Evolutionary conservation across 2,329 filamentous ascomycete genomes (phyloP).

Genomic region (Trichothecium roseum): DNA sequence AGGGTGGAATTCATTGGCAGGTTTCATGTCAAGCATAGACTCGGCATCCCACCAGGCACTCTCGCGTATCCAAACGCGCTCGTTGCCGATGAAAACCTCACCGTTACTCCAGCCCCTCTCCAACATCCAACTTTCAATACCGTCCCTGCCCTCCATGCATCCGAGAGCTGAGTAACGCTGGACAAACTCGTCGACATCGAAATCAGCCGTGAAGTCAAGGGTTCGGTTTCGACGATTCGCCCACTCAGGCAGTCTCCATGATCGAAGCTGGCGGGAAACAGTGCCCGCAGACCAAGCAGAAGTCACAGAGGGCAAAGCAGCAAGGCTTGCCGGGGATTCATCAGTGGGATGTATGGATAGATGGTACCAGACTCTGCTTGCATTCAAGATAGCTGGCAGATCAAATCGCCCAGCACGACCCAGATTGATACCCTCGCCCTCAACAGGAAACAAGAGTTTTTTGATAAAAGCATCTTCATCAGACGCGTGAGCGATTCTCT

Average conservation of each 20-base stretch:
- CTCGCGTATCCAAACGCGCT: slow-evolving; percentile 94
- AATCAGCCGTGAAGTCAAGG: slow-evolving; percentile 93
- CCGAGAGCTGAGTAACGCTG: slow-evolving; percentile 74
- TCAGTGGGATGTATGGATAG: slow-evolving; percentile 87
- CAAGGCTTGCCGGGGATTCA: slow-evolving; percentile 64
- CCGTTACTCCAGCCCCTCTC: slow-evolving; percentile 98
- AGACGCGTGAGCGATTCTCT: slow-evolving; percentile 75
- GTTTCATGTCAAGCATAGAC: slow-evolving; percentile 82
- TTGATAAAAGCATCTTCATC: slow-evolving; percentile 77
- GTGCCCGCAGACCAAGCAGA: slow-evolving; percentile 88
- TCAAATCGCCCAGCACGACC: slow-evolving; percentile 73
- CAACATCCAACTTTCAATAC: slow-evolving; percentile 86
- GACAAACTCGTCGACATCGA: slow-evolving; percentile 86
- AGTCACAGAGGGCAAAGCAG: slow-evolving; percentile 60
- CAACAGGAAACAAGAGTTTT: slow-evolving; percentile 68
- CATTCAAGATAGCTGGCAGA: slow-evolving; percentile 60
- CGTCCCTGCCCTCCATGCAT: slow-evolving; percentile 82
- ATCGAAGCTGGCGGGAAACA: slow-evolving; percentile 83
- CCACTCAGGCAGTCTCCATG: slow-evolving; percentile 94
- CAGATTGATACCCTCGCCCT: slow-evolving; percentile 68
- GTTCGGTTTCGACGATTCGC: slow-evolving; percentile 84
- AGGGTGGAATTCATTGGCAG: slow-evolving; percentile 26
- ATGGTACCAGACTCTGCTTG: slow-evolving; percentile 92
- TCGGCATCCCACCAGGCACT: slow-evolving; percentile 96
- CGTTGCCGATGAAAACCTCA: slow-evolving; percentile 81